Base-by-base conservation (phyloP, 306 rosid genomes). In the Cajanus cajan region DNA sequence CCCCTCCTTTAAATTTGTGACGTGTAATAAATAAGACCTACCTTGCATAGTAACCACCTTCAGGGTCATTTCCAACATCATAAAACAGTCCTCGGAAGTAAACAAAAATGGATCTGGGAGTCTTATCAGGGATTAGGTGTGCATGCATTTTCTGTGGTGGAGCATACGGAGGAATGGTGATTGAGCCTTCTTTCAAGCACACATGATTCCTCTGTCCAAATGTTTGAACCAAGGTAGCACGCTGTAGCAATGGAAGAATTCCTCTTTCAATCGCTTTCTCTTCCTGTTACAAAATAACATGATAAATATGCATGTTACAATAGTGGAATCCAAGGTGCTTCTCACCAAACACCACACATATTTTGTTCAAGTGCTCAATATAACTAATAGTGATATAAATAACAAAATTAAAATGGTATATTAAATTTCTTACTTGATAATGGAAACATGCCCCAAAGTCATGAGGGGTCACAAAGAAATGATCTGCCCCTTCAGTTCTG, bases 371-470 rank as follows among this genome's bases (percentile, higher is more conserved):
- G 45, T 52, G 25, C 50, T 61, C n/a, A 57, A 68, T 58, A 31
- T 44, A 34, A 8, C 40, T 39, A 33, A 4, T 44, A 61, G 41
- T 21, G 48, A 71, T n/a, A 51, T 58, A 55, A 41, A 24, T 41
- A 28, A 51, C 10, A 64, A 77, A 31, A 22, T 18, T 19, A 44
- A 75, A 21, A 57, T 8, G 8, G 24, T 33, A 59, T 70, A 24
- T 6, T 6, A 76, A 43, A 71, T 75, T 77, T 64, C 91, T 79
- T 75, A 95, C 99, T 81, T 86, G 99, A 82, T 95, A 95, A 80
- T 95, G 99, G 86, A 95, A 95, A 89, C 99, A 95, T 40, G 99
- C 96, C 24, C 94, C 99, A 66, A 95, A 95, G 83, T 95, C 99
- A 79, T 95, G 99, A 74, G 99, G 99, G 68, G 91, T 93, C 25